A percentile compares a stretch with the other conserved stretches of the same genome.
These are phyloP conservation scores for Blastocystis hominis DNA, from an alignment of 352 stramenopile genomes.

Conservation along the genomic window DNA sequence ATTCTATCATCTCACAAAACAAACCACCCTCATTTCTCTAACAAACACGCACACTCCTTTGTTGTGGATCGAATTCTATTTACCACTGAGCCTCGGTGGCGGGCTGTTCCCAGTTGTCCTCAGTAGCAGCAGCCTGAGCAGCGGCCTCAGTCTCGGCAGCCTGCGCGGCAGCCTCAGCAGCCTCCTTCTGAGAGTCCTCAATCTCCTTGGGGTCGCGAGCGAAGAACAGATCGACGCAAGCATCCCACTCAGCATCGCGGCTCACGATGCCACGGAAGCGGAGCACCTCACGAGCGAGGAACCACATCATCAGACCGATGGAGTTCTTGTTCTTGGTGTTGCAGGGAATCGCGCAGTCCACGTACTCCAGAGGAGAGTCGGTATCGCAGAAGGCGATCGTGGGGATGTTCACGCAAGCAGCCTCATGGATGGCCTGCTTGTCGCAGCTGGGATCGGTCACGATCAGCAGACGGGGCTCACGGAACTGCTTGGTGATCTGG, in stretches of 20 bases:
- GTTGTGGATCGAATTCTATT: conserved; percentile 16
- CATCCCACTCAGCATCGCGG: conserved; percentile 85
- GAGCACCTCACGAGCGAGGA: conserved; percentile 94
- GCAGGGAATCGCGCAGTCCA: conserved; percentile 96
- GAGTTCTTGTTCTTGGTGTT: conserved; percentile 99
- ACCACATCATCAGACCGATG: conserved; percentile 98
- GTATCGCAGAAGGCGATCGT: conserved; percentile 98
- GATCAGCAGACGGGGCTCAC: conserved; percentile 95
- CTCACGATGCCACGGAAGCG: conserved; percentile 89
- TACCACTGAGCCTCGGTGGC: conserved; percentile 24
- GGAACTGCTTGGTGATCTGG: conserved; percentile 99
- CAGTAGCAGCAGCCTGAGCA: conserved; percentile 6
- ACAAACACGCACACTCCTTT: conserved; percentile 42
- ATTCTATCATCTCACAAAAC: background rate
- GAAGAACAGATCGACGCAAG: conserved; percentile 99
- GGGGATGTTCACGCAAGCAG: conserved; percentile 96
- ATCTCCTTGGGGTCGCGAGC: conserved; percentile 98
- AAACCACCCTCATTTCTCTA: background rate
- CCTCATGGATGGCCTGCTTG: conserved; percentile 88
- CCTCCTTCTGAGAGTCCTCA: conserved; percentile 94
- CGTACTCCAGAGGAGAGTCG: conserved; percentile 95
- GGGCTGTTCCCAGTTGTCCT: conserved; percentile 31
- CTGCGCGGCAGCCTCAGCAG: conserved; percentile 65
- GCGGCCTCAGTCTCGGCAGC: conserved; percentile 6
- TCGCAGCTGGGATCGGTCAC: conserved; percentile 97